Base-by-base conservation (phyloP, 345 rosid genomes). In the Sonneratia caseolaris region DNA sequence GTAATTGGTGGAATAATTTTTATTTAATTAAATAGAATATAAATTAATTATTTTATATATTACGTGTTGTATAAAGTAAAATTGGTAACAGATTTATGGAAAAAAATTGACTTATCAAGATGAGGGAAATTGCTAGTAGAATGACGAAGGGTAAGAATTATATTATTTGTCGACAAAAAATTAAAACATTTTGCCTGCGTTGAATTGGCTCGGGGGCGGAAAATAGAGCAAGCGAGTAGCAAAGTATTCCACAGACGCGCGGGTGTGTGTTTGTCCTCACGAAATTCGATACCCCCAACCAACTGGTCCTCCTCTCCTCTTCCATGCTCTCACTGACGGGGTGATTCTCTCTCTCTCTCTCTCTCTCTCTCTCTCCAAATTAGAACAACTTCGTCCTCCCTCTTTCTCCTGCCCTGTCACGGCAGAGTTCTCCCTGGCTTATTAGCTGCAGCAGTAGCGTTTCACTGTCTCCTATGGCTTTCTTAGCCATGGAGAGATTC, bases 221-320 rank as follows among this genome's bases (percentile, higher is more conserved):
- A 12, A 38, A 56, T 24, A 18, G 65, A 38, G 66, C 73, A 66
- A 56, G 73, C 57, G 32, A 43, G 0, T 19, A 10, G 35, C 8
- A n/a, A 14, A 45, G 15, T 24, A 1, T 0, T 7, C 32, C 9
- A 19, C n/a, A 27, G 67, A 47, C 66, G 73, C 73, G 66, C 65
- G 73, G 5, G 24, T 61, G n/a, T 14, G 36, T 24, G 7, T 5
- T 5, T 35, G 9, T 13, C 8, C 65, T 7, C 73, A 35, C 66
- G 36, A 71, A 70, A 36, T 57, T 62, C 13, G 49, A 71, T 56
- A 36, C 73, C 73, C 73, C 47, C 73, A 71, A 24, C 73, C 37
- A 71, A 71, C 40, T 19, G 65, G 65, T 15, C 65, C 19, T 1
- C 37, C 40, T 13, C 8, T 13, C 48, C 36, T 0, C 57, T 27